Evolutionary conservation across 2,329 filamentous ascomycete genomes (phyloP), one percentile per base, ranked within the genome.

Genomic region (Byssothecium circinans): DNA sequence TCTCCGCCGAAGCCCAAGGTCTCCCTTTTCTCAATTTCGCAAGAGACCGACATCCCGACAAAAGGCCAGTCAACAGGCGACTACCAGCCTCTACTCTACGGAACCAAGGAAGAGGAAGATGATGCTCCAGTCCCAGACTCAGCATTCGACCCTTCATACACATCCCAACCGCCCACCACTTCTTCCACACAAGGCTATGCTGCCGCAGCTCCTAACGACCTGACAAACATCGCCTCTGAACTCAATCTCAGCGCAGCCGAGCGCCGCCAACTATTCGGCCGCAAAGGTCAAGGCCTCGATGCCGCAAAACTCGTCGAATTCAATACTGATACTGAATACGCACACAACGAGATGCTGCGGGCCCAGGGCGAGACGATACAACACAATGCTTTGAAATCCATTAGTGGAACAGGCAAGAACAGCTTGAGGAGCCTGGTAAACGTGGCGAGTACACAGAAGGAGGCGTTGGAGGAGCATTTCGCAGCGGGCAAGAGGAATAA

Each of bases 391-490:
- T 86, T 96, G 46, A 86, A 90, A 42, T 77, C 86, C 2, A 87
- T 96, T 65, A 85, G 89, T 19, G 67, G 66, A 8, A 88, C 91
- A 3, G 89, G 90, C 50, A 96, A 96, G 75, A 91, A 96, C 73
- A 95, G 82, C 62, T 77, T 97, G 69, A 85, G 86, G 65, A 91
- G 96, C 75, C 78, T 97, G 60, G 88, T 97, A 57, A 90, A 84
- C 70, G 87, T 87, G 52, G 91, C 89, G 20, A 84, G 84, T 57
- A 88, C 80, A 53, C 91, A 97, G 73, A 85, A 85, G 65, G 90
- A 95, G 10, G 91, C 90, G 2, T 75, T 96, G 57, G 91, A 96
- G 72, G 92, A 97, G 64, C 91, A 89, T 67, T 96, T 96, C 75
- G 90, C 90, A 17, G 78, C 85, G 57, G 89, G 90, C 5, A 85